Percentiles rank a stretch among this genome's conserved stretches.
These are phyloP conservation scores for Sclerotinia minor DNA, from an alignment of 2,329 filamentous ascomycete genomes.

Conservation along the genomic window DNA sequence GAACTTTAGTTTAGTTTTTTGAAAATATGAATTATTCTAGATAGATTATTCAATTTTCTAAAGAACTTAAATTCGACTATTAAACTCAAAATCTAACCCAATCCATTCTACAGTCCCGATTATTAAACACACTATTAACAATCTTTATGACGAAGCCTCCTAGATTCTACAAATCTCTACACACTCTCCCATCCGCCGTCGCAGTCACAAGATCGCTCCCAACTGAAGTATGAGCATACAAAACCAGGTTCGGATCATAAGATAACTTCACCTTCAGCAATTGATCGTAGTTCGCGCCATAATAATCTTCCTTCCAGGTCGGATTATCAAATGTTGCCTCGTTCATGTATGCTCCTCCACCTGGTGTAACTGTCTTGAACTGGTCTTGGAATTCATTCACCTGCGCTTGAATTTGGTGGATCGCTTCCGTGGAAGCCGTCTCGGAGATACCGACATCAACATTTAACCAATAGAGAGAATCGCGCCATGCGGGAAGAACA, in stretches of 20 bases:
- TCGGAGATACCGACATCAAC: background rate
- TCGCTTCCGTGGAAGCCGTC: background rate
- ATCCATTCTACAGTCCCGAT: too few relatives aligned
- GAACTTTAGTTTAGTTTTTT: too few relatives aligned
- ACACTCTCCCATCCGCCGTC: background rate
- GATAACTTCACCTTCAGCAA: background rate
- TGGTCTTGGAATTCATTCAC: background rate
- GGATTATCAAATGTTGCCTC: background rate
- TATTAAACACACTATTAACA: too few relatives aligned
- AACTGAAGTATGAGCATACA: background rate
- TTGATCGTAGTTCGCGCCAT: background rate
- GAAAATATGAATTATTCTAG: too few relatives aligned
- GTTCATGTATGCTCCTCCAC: background rate
- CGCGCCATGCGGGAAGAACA: background rate
- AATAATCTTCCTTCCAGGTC: background rate
- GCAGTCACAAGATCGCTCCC: background rate
- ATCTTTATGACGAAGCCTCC: too few relatives aligned
- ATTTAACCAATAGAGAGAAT: conserved; percentile 4
- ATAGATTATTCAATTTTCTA: too few relatives aligned
- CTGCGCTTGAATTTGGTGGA: background rate
- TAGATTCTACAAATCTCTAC: background rate
- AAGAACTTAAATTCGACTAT: too few relatives aligned
- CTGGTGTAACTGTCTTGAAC: background rate
- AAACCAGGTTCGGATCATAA: background rate
- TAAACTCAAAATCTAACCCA: too few relatives aligned